A percentile compares a stretch with the other conserved stretches of the same genome.
Evolutionary conservation across 495 filamentous ascomycete genomes (phyloP).

Genomic region (Choiromyces venosus): DNA sequence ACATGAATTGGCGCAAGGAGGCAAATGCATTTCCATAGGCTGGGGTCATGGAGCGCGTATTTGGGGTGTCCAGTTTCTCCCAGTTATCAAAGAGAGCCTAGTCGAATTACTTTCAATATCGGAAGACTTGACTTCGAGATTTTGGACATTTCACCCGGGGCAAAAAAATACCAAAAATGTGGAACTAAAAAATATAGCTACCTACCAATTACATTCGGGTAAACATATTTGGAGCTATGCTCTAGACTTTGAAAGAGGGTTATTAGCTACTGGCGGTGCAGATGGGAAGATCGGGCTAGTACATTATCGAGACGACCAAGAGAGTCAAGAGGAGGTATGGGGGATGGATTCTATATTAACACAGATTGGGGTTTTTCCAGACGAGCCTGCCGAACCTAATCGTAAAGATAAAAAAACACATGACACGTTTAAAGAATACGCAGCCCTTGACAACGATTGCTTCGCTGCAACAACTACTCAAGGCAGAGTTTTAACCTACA

Average conservation of each 20-base stretch:
- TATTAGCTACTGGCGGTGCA: slow-evolving; percentile 76
- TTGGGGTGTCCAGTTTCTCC: slow-evolving; percentile 71
- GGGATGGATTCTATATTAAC: slow-evolving; percentile 21
- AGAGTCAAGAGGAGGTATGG: slow-evolving; percentile 22
- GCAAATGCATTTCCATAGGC: slow-evolving; percentile 53
- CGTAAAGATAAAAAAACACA: slow-evolving; percentile 36
- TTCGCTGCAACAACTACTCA: slow-evolving; percentile 57
- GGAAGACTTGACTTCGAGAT: slow-evolving; percentile 67
- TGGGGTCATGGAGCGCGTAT: slow-evolving; percentile 88
- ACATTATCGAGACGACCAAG: slow-evolving; percentile 26
- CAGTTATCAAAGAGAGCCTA: slow-evolving; percentile 22
- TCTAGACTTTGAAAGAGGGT: slow-evolving; percentile 42
- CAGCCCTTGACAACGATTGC: slow-evolving; percentile 55
- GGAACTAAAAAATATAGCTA: slow-evolving; percentile 51
- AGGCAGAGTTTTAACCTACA: slow-evolving; percentile 57
- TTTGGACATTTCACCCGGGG: slow-evolving; percentile 56
- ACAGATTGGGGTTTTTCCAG: slow-evolving; percentile 2
- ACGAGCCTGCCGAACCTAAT: slow-evolving; percentile 1
- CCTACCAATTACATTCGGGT: slow-evolving; percentile 62
- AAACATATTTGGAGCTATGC: slow-evolving; percentile 88
- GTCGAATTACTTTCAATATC: slow-evolving; percentile 63
- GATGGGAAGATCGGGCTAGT: slow-evolving; percentile 60
- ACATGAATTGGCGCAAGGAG: neutral
- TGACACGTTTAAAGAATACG: slow-evolving; percentile 58
- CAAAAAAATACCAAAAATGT: neutral